Base-by-base conservation (phyloP, 805 yeast species). In the Yarrowia hollandica region DNA sequence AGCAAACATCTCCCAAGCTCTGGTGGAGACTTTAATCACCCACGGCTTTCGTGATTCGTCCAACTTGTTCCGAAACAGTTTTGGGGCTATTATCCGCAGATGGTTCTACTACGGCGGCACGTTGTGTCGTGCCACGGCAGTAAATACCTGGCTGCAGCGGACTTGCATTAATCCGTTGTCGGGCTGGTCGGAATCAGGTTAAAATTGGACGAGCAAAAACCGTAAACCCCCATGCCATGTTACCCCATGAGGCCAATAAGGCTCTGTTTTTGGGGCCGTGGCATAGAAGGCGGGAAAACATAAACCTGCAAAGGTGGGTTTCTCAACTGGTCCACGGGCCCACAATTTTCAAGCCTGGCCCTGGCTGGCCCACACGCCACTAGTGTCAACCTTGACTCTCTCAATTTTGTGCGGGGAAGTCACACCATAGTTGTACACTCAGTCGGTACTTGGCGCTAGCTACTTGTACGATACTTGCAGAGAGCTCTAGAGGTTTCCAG, bases 341-440 rank as follows among this genome's bases (percentile, higher is more conserved):
- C 30, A 26, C 30, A 26, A n/a, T n/a, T 26, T 26, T 26, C 30
- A 10, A 26, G 30, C 30, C 30, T 10, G 30, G 11, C 30, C 30
- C 30, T 26, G n/a, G n/a, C n/a, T n/a, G n/a, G n/a, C n/a, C n/a
- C n/a, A n/a, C n/a, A n/a, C n/a, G n/a, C 28, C 26, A 15, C 34
- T 42, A 42, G 50, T 30, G 50, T 18, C 44, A 42, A 42, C 50
- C 18, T 42, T 8, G 46, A 11, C n/a, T 25, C 28, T 25, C n/a
- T 14, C 33, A 14, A 42, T 16, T 44, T 44, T 44, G 52, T 44
- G 52, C 52, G 52, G 52, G 52, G 52, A 44, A 44, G 52, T 44
- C 52, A 28, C 50, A 42, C 50, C 50, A 44, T 44, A 23, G 26
- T 21, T 30, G 34, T 30, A 5, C n/a, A n/a, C n/a, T n/a, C n/a